Conservation (phyloP, 306 rosid species). For the Rubus parviflorus region DNA sequence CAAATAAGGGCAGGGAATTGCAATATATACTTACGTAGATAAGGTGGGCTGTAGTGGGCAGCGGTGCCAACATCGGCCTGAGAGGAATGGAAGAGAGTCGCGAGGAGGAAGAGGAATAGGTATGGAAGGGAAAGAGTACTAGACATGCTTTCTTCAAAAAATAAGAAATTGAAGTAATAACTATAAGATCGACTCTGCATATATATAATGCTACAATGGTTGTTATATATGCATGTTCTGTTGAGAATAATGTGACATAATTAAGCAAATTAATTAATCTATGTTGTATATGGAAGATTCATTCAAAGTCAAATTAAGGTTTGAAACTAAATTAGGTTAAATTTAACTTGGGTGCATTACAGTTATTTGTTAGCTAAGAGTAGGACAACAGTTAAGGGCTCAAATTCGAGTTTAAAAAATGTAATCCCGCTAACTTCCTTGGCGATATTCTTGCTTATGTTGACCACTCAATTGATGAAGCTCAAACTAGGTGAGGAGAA, state of each 20-base stretch:
- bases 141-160: constrained; percentile 28
- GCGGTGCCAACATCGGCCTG: constrained; percentile 63
- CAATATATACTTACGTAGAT: constrained; percentile 43
- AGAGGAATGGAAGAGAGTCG: constrained; percentile 30
- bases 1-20: neutral
- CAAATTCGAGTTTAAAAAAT: neutral
- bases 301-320: constrained; percentile 1
- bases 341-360: neutral
- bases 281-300: neutral
- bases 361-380: neutral
- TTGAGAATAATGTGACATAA: neutral
- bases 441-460: too few relatives aligned
- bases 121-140: neutral
- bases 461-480: too few relatives aligned
- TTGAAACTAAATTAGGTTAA: neutral
- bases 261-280: neutral
- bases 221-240: neutral
- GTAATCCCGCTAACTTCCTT: neutral
- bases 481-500: neutral
- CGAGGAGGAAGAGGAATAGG: constrained; percentile 25
- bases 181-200: neutral
- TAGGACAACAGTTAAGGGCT: neutral
- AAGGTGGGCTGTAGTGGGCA: constrained; percentile 55
- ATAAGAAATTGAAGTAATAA: neutral
- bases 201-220: neutral